These are phyloP conservation scores for Fusarium proliferatum DNA, from an alignment of 2,329 filamentous ascomycete genomes.

Conservation along the genomic window DNA sequence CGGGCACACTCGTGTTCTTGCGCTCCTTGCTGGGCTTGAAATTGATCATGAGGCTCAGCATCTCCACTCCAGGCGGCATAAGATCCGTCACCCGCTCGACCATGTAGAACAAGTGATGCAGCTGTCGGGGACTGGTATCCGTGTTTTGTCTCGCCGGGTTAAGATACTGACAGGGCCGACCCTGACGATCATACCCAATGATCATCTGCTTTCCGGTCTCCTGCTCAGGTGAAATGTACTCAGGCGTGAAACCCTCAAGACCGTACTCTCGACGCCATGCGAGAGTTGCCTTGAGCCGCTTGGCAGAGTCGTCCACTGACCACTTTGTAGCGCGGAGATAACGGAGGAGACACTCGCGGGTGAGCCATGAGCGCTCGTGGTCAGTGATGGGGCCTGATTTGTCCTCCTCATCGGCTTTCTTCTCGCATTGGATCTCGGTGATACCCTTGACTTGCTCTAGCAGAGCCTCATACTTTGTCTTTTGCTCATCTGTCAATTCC, in stretches of 20 bases:
- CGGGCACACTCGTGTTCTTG: slow-evolving; percentile 76
- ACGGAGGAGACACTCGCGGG: slow-evolving; percentile 88
- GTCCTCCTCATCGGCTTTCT: slow-evolving; percentile 58
- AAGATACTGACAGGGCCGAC: slow-evolving; percentile 90
- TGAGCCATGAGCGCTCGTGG: slow-evolving; percentile 88
- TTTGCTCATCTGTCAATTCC: slow-evolving; percentile 78
- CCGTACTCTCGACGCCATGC: slow-evolving; percentile 93
- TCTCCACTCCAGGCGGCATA: slow-evolving; percentile 89
- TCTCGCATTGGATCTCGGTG: slow-evolving; percentile 70
- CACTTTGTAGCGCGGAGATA: slow-evolving; percentile 96
- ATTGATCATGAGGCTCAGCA: slow-evolving; percentile 87
- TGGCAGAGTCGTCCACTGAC: slow-evolving; percentile 78
- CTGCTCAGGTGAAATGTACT: slow-evolving; percentile 93
- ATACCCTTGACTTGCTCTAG: slow-evolving; percentile 77
- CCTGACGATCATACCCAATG: slow-evolving; percentile 86
- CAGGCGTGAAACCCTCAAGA: slow-evolving; percentile 79
- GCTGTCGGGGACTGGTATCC: slow-evolving; percentile 83
- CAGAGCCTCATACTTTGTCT: slow-evolving; percentile 82
- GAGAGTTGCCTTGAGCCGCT: slow-evolving; percentile 83
- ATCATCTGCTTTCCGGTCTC: slow-evolving; percentile 96
- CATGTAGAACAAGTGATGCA: slow-evolving; percentile 97
- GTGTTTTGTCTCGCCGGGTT: slow-evolving; percentile 94
- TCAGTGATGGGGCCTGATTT: slow-evolving; percentile 76
- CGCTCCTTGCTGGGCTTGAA: slow-evolving; percentile 84
- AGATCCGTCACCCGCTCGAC: slow-evolving; percentile 89